These are phyloP conservation scores for Tolypocladium cylindrosporum DNA, from an alignment of 2,329 filamentous ascomycete genomes.

Conservation along the genomic window DNA sequence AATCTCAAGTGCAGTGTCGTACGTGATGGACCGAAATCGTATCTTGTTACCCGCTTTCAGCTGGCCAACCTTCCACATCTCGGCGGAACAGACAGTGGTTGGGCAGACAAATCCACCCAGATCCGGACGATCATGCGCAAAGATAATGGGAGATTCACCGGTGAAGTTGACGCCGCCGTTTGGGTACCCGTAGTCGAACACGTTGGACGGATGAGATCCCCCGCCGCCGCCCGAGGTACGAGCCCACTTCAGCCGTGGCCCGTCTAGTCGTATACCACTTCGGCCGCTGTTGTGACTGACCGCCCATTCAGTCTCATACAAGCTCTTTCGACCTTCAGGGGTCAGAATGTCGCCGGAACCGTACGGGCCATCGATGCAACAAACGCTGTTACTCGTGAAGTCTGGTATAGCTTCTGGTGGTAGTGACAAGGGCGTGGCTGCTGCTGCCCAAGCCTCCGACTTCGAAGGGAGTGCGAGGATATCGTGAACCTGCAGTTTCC, in stretches of 20 bases:
- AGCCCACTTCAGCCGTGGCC: not conserved
- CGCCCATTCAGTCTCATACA: not conserved
- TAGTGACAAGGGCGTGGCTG: too few species aligned
- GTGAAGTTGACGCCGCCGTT: constrained; percentile 22
- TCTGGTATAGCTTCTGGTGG: too few species aligned
- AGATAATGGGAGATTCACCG: constrained; percentile 22
- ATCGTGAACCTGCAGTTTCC: too few species aligned
- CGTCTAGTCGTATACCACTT: not conserved
- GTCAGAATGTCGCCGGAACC: not conserved
- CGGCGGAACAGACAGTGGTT: constrained; percentile 18
- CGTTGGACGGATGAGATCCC: constrained; percentile 2
- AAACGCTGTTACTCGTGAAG: not conserved
- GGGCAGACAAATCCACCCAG: constrained; percentile 21
- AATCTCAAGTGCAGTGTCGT: too few species aligned
- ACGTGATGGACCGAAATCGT: too few species aligned
- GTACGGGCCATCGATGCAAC: not conserved
- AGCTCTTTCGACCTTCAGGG: not conserved
- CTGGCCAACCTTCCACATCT: constrained; percentile 26
- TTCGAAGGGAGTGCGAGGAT: too few species aligned
- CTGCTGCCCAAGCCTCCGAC: too few species aligned
- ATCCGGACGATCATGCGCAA: constrained; percentile 21
- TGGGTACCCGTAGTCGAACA: constrained; percentile 2
- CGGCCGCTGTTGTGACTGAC: not conserved
- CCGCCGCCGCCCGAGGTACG: not conserved
- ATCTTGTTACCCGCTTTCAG: constrained; percentile 18